Evolutionary conservation across 2,329 filamentous ascomycete species (phyloP), one percentile per base, ranked within the genome.

Genomic region (Diaporthe velutina): DNA sequence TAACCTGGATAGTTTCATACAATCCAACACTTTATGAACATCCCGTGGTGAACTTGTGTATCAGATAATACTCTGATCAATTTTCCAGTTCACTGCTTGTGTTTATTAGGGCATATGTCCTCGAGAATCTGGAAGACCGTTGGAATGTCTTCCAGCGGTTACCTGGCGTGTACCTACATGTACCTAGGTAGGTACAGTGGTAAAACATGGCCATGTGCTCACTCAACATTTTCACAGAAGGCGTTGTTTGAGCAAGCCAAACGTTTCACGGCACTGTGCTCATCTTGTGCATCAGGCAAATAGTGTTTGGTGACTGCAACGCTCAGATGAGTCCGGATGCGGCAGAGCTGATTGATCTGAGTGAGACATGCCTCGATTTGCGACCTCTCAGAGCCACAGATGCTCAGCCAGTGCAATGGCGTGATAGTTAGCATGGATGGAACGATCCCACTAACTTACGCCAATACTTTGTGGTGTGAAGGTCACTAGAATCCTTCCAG

Each of bases 331-430:
- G 64, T 35, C 64, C 48, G 48, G 64, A 68, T 28, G 64, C 48
- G 35, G 64, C 48, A 38, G n/a, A 45, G 61, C 42, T 28, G 64
- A 25, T 67, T 7, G 33, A 25, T 6, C n/a, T 54, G 33, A 17
- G 12, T 40, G n/a, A 68, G 64, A 68, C 64, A 68, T 54, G 1
- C 33, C 7, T 54, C 17, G 64, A n/a, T 12, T 35, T 25, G 42
- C 12, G 45, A 25, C 19, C 61, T 52, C 50, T 50, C 22, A 35
- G 42, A 67, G 28, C 30, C 61, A 19, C 30, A 15, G 42, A 33
- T 22, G 30, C 4, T 52, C 45, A 8, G 64, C 33, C 64, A 38
- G 48, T 68, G 48, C 64, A 68, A 68, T 68, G 64, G 30, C 64
- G 64, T 38, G 64, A 68, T 54, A 54, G 2, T 40, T 28, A 40